Base-by-base conservation (phyloP, 2,329 filamentous ascomycete genomes). In the Sporothrix pallida region DNA sequence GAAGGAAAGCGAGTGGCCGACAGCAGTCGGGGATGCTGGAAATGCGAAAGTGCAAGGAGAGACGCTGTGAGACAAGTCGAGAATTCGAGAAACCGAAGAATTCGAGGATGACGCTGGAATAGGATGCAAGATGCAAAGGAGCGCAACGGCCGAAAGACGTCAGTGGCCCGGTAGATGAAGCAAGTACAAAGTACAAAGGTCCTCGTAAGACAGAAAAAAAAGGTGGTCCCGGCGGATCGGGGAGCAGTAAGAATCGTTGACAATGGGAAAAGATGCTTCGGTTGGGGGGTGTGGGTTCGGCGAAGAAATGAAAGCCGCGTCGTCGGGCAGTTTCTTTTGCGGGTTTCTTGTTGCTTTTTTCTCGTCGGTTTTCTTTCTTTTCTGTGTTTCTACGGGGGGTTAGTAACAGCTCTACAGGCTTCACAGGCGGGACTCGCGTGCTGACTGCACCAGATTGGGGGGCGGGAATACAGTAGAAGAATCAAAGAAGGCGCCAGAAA, bases 251-350 rank as follows among this genome's bases (percentile, higher is more conserved):
- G 15, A 71, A 60, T 63, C 46, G 62, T 67, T 71, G 72, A 31
- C 63, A 62, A 73, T 70, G 67, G 15, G 26, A 60, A 37, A 52
- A 62, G 62, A 58, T 63, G 48, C 48, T 42, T 58, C 37, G 46
- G 58, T 54, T 56, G 72, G 56, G 65, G 52, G 6, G 7, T 48
- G 26, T 62, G 44, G 63, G 50, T 62, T 72, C 54, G 70, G 44
- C 23, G 58, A 48, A 67, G 71, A 73, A 71, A 72, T 74, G 73
- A 70, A 72, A 56, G 73, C 73, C 73, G 70, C 73, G 73, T 72
- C 63, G 70, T 67, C 63, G 52, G 44, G 56, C 48, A 26, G 23
- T 62, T 72, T 56, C 23, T 63, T 62, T 72, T 71, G 46, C 31
- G 62, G 62, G 37, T 52, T 65, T 50, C 65, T 63, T 31, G 42